Percentiles rank a stretch among this genome's conserved stretches.
These are phyloP conservation scores for Stephania cephalantha DNA, from an alignment of 164 flowering plant genomes.

Conservation along the genomic window DNA sequence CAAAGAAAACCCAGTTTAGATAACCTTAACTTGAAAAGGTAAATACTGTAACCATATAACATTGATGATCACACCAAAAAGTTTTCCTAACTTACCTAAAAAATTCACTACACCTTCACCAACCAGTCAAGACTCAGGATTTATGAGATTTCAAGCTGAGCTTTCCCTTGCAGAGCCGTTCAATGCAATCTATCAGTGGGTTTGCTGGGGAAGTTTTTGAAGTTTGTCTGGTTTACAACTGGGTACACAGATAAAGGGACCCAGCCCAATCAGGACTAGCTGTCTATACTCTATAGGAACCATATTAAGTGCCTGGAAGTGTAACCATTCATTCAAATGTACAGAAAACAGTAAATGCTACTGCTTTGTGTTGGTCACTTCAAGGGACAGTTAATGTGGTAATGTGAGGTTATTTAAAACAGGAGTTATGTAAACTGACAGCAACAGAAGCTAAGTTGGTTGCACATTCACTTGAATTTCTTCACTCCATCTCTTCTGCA, in stretches of 20 bases:
- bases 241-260: background rate
- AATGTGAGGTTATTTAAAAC: slow-evolving; percentile 13
- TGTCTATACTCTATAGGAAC: background rate
- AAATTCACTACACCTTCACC: background rate
- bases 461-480: slow-evolving; percentile 13
- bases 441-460: slow-evolving; percentile 29
- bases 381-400: slow-evolving; percentile 15
- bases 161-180: no score
- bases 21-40: background rate
- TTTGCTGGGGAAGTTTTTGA: background rate
- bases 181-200: background rate
- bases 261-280: background rate
- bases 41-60: background rate
- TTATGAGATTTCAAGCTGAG: background rate
- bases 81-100: no score
- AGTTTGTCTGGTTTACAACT: background rate
- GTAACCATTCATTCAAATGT: background rate
- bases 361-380: slow-evolving; percentile 1
- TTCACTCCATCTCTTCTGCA: background rate
- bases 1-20: no score
- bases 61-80: no score
- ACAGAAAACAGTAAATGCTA: slow-evolving; percentile 10
- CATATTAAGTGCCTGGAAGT: background rate
- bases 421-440: slow-evolving; percentile 44
- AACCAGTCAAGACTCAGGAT: background rate